Base-by-base conservation (phyloP, 163 green algal genomes). In the Volvox carteri region DNA sequence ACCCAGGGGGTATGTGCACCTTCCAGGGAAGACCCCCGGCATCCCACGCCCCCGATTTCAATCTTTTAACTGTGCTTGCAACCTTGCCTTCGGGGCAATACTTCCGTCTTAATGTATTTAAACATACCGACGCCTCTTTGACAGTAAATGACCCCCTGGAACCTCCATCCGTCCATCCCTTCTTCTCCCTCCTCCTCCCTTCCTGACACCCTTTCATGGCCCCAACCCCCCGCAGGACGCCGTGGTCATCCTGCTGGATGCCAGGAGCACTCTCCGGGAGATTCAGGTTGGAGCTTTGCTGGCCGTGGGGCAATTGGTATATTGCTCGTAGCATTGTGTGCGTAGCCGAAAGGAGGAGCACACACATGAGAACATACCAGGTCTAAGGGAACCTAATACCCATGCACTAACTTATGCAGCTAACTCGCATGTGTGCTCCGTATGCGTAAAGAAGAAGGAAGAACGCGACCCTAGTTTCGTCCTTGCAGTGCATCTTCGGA, bases 171-270 rank as follows among this genome's bases (percentile, higher is more conserved):
- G 54, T n/a, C 35, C 44, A 35, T 46, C 4, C 1, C 46, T 12
- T 4, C 23, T 67, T 67, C 8, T 28, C 8, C 18, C 2, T 67
- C 8, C 46, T 44, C 8, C 25, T 67, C 14, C 46, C n/a, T 23
- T 16, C n/a, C n/a, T 18, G 33, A 65, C 28, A n/a, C 5, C 28
- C n/a, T n/a, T n/a, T n/a, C n/a, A n/a, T n/a, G n/a, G n/a, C n/a
- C n/a, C n/a, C n/a, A n/a, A n/a, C n/a, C 0, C 39, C 28, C 42
- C 30, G 2, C n/a, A 87, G 83, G 83, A 88, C 6, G 83, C 83
- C 0, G 68, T 88, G 11, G 50, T 88, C 0, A 81, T 81, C 37
- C 83, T 88, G 9, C 77, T 88, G 48, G 83, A 88, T 37, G 83
- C 83, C 12, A 30, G 42, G 1, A 75, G 50, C 83, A 88, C 83